phyloP scores from a whole-genome alignment of 2,329 filamentous ascomycete species.

The Xylaria sp. region DNA sequence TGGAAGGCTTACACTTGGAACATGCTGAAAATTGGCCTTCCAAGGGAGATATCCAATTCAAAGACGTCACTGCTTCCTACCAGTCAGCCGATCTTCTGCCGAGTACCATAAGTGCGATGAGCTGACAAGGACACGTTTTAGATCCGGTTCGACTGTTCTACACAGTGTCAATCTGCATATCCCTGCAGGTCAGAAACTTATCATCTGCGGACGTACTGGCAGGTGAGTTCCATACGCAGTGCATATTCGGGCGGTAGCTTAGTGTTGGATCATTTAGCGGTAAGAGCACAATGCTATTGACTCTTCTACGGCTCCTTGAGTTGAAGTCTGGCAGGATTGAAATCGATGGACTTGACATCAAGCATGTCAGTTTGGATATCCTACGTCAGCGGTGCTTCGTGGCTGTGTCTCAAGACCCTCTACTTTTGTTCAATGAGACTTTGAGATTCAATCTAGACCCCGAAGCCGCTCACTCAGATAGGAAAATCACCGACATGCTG shows the following conservation, averaged over 20 bases:
- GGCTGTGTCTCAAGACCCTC: too few species aligned
- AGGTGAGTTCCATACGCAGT: conserved; percentile 40
- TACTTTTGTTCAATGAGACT: too few species aligned
- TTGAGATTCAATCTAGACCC: too few species aligned
- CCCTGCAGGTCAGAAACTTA: conserved; percentile 52
- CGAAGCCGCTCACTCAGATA: too few species aligned
- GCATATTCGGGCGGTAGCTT: neutral
- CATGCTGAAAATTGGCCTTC: conserved; percentile 38
- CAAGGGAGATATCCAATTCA: conserved; percentile 36
- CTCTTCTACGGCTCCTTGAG: conserved; percentile 36
- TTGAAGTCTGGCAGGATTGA: conserved; percentile 34
- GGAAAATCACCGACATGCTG: neutral
- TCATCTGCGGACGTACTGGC: conserved; percentile 60
- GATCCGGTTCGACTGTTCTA: conserved; percentile 17
- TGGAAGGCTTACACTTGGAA: neutral
- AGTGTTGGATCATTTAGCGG: conserved; percentile 39
- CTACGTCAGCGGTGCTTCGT: too few species aligned
- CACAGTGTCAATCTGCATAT: conserved; percentile 36
- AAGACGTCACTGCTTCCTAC: conserved; percentile 41
- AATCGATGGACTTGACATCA: too few species aligned
- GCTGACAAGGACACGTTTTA: conserved; percentile 7
- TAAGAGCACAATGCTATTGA: conserved; percentile 42
- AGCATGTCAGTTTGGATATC: too few species aligned
- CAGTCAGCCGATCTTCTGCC: conserved; percentile 28
- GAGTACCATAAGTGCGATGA: too few species aligned